Conservation (phyloP, 1,284 basidiomycete genomes). For the Boletellus deceptivus region DNA sequence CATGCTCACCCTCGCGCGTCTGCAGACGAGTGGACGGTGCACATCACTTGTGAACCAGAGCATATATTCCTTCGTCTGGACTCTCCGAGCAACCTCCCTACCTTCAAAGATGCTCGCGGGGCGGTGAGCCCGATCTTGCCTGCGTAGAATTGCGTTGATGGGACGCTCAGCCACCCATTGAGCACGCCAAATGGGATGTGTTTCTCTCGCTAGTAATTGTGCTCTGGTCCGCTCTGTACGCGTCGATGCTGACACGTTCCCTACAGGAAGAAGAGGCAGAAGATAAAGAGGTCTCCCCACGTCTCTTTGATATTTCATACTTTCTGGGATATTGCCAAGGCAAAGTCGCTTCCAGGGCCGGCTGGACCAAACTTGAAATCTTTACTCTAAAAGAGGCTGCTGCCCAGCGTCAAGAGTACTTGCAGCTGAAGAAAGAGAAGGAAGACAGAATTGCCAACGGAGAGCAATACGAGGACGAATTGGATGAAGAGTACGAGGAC, state of each 20-base stretch:
- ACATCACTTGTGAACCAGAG: slow-evolving; percentile 18
- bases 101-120: slow-evolving; percentile 18
- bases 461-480: slow-evolving; percentile 7
- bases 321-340: slow-evolving; percentile 24
- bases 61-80: slow-evolving; percentile 12
- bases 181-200: slow-evolving; percentile 10
- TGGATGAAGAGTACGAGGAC: neutral
- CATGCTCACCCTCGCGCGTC: neutral
- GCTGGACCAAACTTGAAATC: slow-evolving; percentile 16
- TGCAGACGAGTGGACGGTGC: slow-evolving; percentile 25
- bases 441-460: slow-evolving; percentile 8
- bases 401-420: slow-evolving; percentile 5
- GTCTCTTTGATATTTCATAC: slow-evolving; percentile 23
- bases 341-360: slow-evolving; percentile 15
- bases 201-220: slow-evolving; percentile 1
- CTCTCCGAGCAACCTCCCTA: slow-evolving; percentile 12
- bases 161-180: slow-evolving; percentile 19
- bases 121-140: slow-evolving; percentile 12
- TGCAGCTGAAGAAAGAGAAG: slow-evolving; percentile 10
- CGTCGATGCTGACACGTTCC: neutral
- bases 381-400: slow-evolving; percentile 19
- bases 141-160: neutral
- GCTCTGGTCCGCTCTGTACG: neutral
- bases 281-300: slow-evolving; percentile 19
- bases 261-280: slow-evolving; percentile 18